Conservation (phyloP, 2,329 filamentous ascomycete genomes). For the Botrytis fabae region DNA sequence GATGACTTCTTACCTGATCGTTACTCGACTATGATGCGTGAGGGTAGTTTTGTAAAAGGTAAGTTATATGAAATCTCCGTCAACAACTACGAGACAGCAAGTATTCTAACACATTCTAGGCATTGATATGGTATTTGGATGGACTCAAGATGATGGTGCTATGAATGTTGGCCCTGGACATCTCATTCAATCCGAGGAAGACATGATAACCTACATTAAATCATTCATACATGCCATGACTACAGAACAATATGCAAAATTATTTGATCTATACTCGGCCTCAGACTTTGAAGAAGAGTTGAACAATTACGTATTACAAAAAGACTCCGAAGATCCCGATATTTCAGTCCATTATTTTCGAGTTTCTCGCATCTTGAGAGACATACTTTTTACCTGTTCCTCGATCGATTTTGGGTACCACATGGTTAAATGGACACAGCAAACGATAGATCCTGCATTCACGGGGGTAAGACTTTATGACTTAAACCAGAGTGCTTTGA, state of each 20-base stretch:
- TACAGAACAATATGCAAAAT: neutral
- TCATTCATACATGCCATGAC: neutral
- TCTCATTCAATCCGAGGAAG: neutral
- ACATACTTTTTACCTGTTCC: slow-evolving; percentile 14
- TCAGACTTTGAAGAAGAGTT: slow-evolving; percentile 13
- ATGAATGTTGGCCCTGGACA: slow-evolving; percentile 7
- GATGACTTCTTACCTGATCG: slow-evolving; percentile 16
- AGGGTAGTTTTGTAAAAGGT: slow-evolving; percentile 14
- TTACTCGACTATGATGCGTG: neutral
- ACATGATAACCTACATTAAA: neutral
- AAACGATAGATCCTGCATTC: neutral
- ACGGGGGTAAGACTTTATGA: neutral
- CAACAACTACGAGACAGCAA: neutral
- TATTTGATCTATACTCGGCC: slow-evolving; percentile 5
- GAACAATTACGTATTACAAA: neutral
- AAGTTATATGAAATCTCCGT: neutral
- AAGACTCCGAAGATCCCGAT: neutral
- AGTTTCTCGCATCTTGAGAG: slow-evolving; percentile 1
- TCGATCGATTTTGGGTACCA: slow-evolving; percentile 14
- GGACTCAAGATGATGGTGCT: slow-evolving; percentile 22
- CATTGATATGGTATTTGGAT: slow-evolving; percentile 15
- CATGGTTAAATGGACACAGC: slow-evolving; percentile 15
- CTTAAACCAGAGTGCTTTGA: slow-evolving; percentile 20
- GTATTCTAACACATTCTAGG: neutral
- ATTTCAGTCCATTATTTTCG: slow-evolving; percentile 17